phyloP scores from a whole-genome alignment of 352 stramenopile genomes.

The Globisporangium viniferum region DNA sequence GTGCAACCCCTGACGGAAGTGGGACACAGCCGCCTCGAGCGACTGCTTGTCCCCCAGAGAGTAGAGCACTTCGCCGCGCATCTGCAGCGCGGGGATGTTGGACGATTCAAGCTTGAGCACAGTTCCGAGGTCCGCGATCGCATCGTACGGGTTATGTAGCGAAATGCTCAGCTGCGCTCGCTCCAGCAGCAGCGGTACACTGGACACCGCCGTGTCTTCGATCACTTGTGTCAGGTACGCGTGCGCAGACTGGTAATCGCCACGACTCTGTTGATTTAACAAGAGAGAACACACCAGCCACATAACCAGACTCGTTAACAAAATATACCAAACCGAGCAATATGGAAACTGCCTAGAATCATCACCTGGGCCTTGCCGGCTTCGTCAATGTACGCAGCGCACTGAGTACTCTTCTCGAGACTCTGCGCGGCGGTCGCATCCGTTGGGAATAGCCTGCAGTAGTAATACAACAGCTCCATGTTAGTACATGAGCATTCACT shows the following conservation, averaged over 20 bases:
- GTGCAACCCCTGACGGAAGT: constrained; percentile 75
- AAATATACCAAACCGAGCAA: too few relatives aligned
- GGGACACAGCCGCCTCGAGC: constrained; percentile 63
- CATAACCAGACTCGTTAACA: background rate
- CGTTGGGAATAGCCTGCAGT: constrained; percentile 50
- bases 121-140: constrained; percentile 65
- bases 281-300: background rate
- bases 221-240: constrained; percentile 66
- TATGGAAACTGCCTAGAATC: too few relatives aligned
- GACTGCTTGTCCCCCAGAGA: constrained; percentile 77
- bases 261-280: constrained; percentile 33
- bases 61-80: constrained; percentile 80
- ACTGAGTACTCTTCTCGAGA: constrained; percentile 61
- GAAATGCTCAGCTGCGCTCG: constrained; percentile 69
- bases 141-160: constrained; percentile 67
- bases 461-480: background rate
- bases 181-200: constrained; percentile 59
- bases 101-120: constrained; percentile 73
- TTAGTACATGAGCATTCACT: background rate
- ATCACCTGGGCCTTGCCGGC: constrained; percentile 46
- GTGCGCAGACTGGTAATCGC: constrained; percentile 64
- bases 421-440: constrained; percentile 46
- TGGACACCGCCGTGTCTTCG: constrained; percentile 69
- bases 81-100: constrained; percentile 62
- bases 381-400: constrained; percentile 58